phyloP scores from a whole-genome alignment of 1,284 basidiomycete species.

The Somion occarium region DNA sequence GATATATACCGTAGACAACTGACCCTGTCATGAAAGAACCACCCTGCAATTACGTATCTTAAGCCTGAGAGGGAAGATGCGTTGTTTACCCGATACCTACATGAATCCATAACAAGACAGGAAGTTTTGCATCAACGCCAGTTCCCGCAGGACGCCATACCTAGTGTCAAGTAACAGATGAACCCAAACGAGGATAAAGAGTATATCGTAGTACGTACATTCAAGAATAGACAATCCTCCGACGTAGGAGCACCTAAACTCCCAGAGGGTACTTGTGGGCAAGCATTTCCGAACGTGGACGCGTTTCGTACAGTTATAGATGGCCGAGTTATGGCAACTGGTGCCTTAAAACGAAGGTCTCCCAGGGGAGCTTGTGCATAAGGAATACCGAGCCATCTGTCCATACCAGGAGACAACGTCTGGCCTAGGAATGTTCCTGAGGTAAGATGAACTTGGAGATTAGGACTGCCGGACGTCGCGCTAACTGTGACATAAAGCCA shows the following conservation, averaged over 20 bases:
- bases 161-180: conserved; percentile 19
- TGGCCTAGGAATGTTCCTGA: conserved; percentile 45
- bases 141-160: conserved; percentile 39
- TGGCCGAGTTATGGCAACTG: conserved; percentile 41
- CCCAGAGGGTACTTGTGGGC: conserved; percentile 41
- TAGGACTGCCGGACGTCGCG: too few species aligned
- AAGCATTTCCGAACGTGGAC: conserved; percentile 49
- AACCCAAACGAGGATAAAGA: neutral
- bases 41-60: too few species aligned
- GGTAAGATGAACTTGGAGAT: conserved; percentile 33
- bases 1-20: neutral
- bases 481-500: too few species aligned
- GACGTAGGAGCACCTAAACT: conserved; percentile 41
- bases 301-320: conserved; percentile 35
- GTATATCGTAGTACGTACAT: conserved; percentile 29
- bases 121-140: conserved; percentile 31
- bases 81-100: conserved; percentile 26
- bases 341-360: conserved; percentile 51
- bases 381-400: conserved; percentile 60
- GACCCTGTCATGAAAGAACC: conserved; percentile 46
- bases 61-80: too few species aligned
- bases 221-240: conserved; percentile 55
- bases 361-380: conserved; percentile 60
- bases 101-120: conserved; percentile 50
- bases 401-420: conserved; percentile 36